phyloP scores from a whole-genome alignment of 257 asterid genomes.

The Penstemon davidsonii region DNA sequence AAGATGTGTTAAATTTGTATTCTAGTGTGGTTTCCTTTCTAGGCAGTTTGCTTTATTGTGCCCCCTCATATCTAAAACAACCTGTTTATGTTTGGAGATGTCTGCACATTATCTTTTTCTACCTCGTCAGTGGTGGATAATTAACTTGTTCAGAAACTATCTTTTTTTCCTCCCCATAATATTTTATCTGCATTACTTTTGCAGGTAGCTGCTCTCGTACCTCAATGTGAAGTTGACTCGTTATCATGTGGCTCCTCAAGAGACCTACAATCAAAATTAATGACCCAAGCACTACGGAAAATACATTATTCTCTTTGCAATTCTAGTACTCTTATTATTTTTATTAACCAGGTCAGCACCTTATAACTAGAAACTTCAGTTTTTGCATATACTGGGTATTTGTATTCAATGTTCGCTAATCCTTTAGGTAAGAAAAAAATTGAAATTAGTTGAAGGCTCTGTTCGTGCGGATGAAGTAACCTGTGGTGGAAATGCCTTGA shows the following conservation, averaged over 20 bases:
- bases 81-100: too few species aligned
- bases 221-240: slow-evolving; percentile 72
- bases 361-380: slow-evolving; percentile 25
- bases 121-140: not conserved
- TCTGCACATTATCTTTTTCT: not conserved
- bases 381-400: slow-evolving; percentile 1
- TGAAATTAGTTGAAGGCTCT: slow-evolving; percentile 48
- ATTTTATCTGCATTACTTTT: slow-evolving; percentile 30
- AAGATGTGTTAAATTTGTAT: not conserved
- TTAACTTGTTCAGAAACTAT: not conserved
- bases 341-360: slow-evolving; percentile 77
- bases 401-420: slow-evolving; percentile 22
- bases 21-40: not conserved
- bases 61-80: not conserved
- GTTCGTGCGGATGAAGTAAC: slow-evolving; percentile 76
- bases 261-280: slow-evolving; percentile 66
- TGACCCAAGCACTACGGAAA: slow-evolving; percentile 88
- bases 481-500: slow-evolving; percentile 94
- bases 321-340: slow-evolving; percentile 79
- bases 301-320: slow-evolving; percentile 78
- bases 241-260: slow-evolving; percentile 42
- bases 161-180: slow-evolving; percentile 14
- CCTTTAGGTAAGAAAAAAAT: slow-evolving; percentile 60
- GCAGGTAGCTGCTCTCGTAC: slow-evolving; percentile 98
- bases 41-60: not conserved